Conservation (phyloP, 306 rosid genomes). For the Prunus davidiana region DNA sequence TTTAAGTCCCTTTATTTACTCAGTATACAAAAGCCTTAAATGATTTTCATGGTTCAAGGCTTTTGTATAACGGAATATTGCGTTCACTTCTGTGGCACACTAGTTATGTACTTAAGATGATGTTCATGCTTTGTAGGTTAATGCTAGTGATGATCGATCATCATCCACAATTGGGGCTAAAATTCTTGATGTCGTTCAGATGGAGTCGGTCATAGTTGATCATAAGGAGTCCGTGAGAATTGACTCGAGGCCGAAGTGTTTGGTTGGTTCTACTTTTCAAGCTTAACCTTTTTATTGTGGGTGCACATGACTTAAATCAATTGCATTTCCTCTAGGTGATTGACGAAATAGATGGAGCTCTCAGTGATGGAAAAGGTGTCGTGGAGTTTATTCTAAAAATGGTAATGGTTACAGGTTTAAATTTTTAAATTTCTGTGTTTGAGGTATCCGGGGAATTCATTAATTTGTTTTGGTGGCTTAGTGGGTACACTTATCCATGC, state of each 20-base stretch:
- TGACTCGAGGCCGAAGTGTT: slow-evolving; percentile 74
- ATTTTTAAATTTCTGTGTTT: slow-evolving; percentile 3
- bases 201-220: slow-evolving; percentile 64
- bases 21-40: background rate
- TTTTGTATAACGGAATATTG: background rate
- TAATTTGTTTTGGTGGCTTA: background rate
- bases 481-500: background rate
- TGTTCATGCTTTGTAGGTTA: slow-evolving; percentile 51
- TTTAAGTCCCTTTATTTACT: background rate
- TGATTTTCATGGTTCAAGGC: background rate
- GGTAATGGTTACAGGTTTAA: slow-evolving; percentile 47
- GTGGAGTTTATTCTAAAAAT: slow-evolving; percentile 86
- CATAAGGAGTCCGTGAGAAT: slow-evolving; percentile 54
- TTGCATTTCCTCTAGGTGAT: slow-evolving; percentile 52
- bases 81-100: background rate
- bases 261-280: slow-evolving; percentile 49
- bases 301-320: slow-evolving; percentile 2
- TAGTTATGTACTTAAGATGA: slow-evolving; percentile 3
- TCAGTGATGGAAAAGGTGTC: slow-evolving; percentile 95
- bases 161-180: slow-evolving; percentile 78
- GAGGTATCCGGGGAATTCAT: background rate
- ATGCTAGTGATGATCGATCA: slow-evolving; percentile 98
- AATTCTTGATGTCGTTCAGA: slow-evolving; percentile 82
- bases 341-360: slow-evolving; percentile 98
- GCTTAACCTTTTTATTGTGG: slow-evolving; percentile 1